Conservation (phyloP, 495 filamentous ascomycete genomes). For the Echria macrotheca region DNA sequence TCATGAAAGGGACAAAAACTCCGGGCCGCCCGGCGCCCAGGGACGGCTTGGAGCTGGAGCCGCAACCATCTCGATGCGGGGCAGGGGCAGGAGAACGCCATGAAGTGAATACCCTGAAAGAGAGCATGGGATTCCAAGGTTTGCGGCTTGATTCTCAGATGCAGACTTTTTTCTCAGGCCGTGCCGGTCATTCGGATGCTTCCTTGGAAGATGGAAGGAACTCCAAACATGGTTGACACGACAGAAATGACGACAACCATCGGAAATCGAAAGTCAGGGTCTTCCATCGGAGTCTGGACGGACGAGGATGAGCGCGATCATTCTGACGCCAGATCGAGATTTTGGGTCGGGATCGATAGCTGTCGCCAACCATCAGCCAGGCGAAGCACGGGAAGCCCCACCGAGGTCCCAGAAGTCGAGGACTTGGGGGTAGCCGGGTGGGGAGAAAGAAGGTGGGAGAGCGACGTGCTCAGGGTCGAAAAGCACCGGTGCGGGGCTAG, state of each 20-base stretch:
- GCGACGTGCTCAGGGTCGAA: neutral
- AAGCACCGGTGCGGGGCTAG: neutral
- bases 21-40: neutral
- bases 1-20: slow-evolving; percentile 10
- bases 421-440: neutral
- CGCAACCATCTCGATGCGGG: neutral
- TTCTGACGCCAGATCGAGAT: slow-evolving; percentile 21
- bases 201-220: slow-evolving; percentile 10
- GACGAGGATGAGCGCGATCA: slow-evolving; percentile 15
- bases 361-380: neutral
- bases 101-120: neutral
- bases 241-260: slow-evolving; percentile 11
- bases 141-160: neutral
- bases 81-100: neutral
- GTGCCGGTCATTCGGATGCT: neutral
- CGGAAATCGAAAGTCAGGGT: slow-evolving; percentile 14
- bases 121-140: neutral
- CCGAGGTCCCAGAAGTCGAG: neutral
- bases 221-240: neutral
- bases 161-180: neutral
- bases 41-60: neutral
- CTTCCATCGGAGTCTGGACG: slow-evolving; percentile 9
- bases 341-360: slow-evolving; percentile 23
- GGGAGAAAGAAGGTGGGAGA: neutral
- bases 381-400: slow-evolving; percentile 18